These are phyloP conservation scores for Cymbidium sinense DNA, from an alignment of 106 monocot genomes.

Conservation along the genomic window DNA sequence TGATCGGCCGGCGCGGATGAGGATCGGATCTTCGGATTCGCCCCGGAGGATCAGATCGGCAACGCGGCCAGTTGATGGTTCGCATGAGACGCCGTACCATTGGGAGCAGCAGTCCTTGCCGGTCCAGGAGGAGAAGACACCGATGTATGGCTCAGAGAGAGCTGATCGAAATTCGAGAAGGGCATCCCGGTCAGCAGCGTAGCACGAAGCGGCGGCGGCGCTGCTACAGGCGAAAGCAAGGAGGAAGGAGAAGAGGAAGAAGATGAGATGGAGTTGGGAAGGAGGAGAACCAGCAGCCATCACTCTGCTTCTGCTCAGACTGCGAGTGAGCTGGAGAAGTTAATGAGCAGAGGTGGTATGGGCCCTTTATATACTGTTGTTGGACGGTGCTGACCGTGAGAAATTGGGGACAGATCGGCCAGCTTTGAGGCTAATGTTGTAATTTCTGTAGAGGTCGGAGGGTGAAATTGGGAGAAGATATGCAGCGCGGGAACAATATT, in stretches of 20 bases:
- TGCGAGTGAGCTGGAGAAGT: neutral
- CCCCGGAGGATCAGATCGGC: constrained; percentile 45
- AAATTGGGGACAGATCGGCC: neutral
- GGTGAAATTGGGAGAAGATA: too few relatives aligned
- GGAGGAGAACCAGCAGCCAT: neutral
- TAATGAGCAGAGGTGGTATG: neutral
- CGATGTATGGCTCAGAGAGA: constrained; percentile 41
- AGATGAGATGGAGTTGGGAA: neutral
- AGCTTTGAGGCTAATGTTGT: neutral
- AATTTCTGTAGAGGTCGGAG: too few relatives aligned
- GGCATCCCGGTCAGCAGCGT: constrained; percentile 32
- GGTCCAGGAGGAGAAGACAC: constrained; percentile 57
- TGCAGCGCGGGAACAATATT: too few relatives aligned
- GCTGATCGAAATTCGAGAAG: constrained; percentile 36
- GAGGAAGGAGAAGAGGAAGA: constrained; percentile 17
- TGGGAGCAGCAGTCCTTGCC: constrained; percentile 57
- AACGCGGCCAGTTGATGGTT: constrained; percentile 46
- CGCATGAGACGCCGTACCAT: constrained; percentile 83
- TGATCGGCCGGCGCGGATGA: constrained; percentile 29
- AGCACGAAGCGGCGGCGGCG: constrained; percentile 14
- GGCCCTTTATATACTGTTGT: neutral
- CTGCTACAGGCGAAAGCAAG: constrained; percentile 3
- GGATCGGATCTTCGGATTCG: constrained; percentile 41
- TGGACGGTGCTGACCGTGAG: neutral
- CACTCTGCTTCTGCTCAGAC: neutral